These are phyloP conservation scores for Peronosclerospora sorghi DNA, from an alignment of 352 stramenopile genomes.

Conservation along the genomic window DNA sequence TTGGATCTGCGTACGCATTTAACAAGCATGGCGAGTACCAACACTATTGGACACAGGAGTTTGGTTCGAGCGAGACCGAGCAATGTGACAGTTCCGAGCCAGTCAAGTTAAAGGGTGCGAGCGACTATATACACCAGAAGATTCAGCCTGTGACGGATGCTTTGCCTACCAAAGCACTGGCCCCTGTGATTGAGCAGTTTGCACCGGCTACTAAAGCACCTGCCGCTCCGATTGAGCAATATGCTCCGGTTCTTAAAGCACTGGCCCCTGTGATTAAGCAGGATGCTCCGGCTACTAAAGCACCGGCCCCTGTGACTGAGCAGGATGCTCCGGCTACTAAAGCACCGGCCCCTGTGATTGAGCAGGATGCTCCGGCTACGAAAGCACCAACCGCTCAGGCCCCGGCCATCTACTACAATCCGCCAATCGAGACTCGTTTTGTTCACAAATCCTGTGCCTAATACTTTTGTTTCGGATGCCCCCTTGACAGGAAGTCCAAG, in stretches of 20 bases:
- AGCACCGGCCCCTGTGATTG: no score
- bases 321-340: not conserved
- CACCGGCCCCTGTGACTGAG: no score
- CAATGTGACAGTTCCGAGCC: slow-evolving; percentile 11
- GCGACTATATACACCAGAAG: not conserved
- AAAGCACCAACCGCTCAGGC: not conserved
- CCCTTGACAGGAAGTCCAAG: no score
- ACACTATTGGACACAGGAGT: slow-evolving; percentile 59
- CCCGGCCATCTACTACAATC: not conserved
- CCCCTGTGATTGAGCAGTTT: not conserved
- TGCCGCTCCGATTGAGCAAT: no score
- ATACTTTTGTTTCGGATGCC: no score
- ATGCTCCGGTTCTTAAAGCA: not conserved
- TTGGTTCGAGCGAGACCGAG: slow-evolving; percentile 24
- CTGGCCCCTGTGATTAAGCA: not conserved
- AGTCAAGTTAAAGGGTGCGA: no score
- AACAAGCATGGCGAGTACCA: slow-evolving; percentile 16
- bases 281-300: not conserved
- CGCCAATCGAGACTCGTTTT: not conserved
- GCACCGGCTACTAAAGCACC: slow-evolving; percentile 2
- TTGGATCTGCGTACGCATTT: slow-evolving; percentile 22
- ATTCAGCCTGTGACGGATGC: slow-evolving; percentile 5
- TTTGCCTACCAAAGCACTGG: no score
- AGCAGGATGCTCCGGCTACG: not conserved
- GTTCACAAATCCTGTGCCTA: not conserved